Evolutionary conservation across 495 filamentous ascomycete genomes (phyloP).

Genomic region (Aspergillus mulundensis): DNA sequence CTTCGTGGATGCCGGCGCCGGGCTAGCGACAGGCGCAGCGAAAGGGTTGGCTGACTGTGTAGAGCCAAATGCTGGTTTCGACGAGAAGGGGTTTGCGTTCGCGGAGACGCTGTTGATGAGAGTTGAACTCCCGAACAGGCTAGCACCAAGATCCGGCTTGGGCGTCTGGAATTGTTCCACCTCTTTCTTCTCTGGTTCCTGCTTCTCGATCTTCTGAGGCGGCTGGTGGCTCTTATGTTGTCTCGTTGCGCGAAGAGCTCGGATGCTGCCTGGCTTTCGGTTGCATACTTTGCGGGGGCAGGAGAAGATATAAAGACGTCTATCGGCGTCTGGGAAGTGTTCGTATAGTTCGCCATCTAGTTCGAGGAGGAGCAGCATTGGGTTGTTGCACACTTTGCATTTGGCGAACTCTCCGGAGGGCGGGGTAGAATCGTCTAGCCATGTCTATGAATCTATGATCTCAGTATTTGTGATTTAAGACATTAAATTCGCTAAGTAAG

Average conservation of each 20-base stretch:
- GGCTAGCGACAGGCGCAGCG: slow-evolving; percentile 35
- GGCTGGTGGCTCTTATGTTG: slow-evolving; percentile 29
- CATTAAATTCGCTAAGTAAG: no score
- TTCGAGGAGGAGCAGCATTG: slow-evolving; percentile 83
- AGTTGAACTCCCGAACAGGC: slow-evolving; percentile 49
- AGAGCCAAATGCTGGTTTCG: slow-evolving; percentile 18
- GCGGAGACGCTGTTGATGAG: slow-evolving; percentile 44
- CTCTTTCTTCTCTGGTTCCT: slow-evolving; percentile 35
- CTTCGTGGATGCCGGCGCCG: slow-evolving; percentile 24
- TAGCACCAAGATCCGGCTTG: slow-evolving; percentile 54
- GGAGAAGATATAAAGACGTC: slow-evolving; percentile 78
- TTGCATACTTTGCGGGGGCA: slow-evolving; percentile 78
- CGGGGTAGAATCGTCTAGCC: slow-evolving; percentile 64
- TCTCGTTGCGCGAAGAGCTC: slow-evolving; percentile 63
- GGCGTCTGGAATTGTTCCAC: slow-evolving; percentile 25
- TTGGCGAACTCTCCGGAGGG: slow-evolving; percentile 76
- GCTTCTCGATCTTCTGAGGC: slow-evolving; percentile 27
- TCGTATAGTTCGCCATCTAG: slow-evolving; percentile 89
- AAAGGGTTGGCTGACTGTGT: slow-evolving; percentile 41
- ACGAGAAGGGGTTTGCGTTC: slow-evolving; percentile 56
- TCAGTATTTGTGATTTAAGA: neutral
- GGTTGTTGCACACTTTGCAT: slow-evolving; percentile 82
- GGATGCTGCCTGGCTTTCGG: slow-evolving; percentile 74
- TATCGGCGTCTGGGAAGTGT: slow-evolving; percentile 76
- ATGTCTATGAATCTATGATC: slow-evolving; percentile 53